Base-by-base conservation (phyloP, 805 yeast species). In the Candida corydali region DNA sequence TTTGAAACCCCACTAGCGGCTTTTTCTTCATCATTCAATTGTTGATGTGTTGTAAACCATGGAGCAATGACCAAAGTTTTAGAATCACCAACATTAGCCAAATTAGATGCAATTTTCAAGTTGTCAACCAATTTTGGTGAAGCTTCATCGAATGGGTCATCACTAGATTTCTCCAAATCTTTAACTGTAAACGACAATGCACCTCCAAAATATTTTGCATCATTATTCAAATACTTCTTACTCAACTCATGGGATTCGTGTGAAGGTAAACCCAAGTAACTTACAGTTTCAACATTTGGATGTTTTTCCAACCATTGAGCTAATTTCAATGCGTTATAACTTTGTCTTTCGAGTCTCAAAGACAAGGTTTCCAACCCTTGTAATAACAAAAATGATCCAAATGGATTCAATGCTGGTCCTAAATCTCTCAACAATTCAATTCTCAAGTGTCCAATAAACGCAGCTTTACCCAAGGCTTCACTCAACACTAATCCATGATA, bases 41-140 rank as follows among this genome's bases (percentile, higher is more conserved):
- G 98, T 60, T 87, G 89, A 65, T 91, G 98, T 17, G 98, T 91
- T 27, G 98, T 93, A 65, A 76, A 87, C 74, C 82, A 89, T 47
- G 98, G 98, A 37, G 96, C 89, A 61, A 91, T 91, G 40, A 91
- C 95, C 57, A 91, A 75, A 30, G 98, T 86, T 70, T 91, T 93
- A 34, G 91, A 81, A 56, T 91, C 98, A 57, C 98, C 98, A 41
- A 91, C 97, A 54, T 91, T 91, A 34, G 98, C 98, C 57, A 93
- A 78, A 69, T 88, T 86, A 22, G 95, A 82, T 39, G 95, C 94
- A 40, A 93, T 65, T 63, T 86, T 77, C 62, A 93, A 76, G 50
- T 65, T 68, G 62, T 89, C 96, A 42, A 86, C 96, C 42, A 88
- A 86, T 50, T 71, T 75, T 37, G 91, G 89, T 50, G 95, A 87